Percentiles rank a stretch among this genome's conserved stretches.
These are phyloP conservation scores for Cystofilobasidium bisporidii DNA, from an alignment of 768 basidiomycete genomes.

Conservation along the genomic window DNA sequence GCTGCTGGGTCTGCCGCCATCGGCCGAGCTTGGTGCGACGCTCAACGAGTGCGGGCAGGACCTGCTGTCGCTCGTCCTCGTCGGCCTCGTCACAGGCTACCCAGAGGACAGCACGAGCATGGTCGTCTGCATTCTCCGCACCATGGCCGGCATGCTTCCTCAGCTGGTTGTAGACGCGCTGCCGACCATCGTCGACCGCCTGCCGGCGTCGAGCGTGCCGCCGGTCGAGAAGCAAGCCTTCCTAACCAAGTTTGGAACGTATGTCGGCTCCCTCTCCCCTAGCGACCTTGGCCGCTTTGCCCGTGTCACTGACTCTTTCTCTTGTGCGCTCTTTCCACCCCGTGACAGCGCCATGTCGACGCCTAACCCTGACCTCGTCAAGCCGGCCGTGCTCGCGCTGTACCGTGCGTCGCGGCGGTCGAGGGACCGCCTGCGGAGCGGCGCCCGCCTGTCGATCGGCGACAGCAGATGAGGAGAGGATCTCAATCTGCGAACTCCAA, in stretches of 20 bases:
- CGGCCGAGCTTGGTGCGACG: conserved; percentile 43
- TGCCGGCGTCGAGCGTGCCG: conserved; percentile 56
- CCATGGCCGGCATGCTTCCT: conserved; percentile 58
- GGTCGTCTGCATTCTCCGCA: conserved; percentile 69
- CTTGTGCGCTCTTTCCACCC: no score
- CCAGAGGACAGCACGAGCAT: conserved; percentile 68
- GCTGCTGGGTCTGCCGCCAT: conserved; percentile 50
- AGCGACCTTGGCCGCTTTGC: no score
- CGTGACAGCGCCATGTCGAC: conserved; percentile 18
- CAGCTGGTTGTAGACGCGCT: conserved; percentile 62
- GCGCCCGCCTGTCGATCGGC: conserved; percentile 10
- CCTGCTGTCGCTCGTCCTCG: conserved; percentile 58
- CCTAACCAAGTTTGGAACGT: conserved; percentile 65
- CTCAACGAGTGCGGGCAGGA: conserved; percentile 57
- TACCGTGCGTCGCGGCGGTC: conserved; percentile 26
- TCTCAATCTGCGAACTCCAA: no score
- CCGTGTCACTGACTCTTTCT: conserved; percentile 2
- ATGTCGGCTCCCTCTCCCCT: conserved; percentile 38
- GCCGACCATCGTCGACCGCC: conserved; percentile 57
- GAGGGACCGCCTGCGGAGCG: conserved; percentile 19
- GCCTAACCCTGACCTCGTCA: conserved; percentile 22
- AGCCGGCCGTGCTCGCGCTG: conserved; percentile 23
- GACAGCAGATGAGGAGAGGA: background rate
- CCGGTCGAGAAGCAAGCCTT: conserved; percentile 61
- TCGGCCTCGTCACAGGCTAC: conserved; percentile 75